Evolutionary conservation across 495 filamentous ascomycete genomes (phyloP).

Genomic region (Pseudoneurospora amorphoporcata): DNA sequence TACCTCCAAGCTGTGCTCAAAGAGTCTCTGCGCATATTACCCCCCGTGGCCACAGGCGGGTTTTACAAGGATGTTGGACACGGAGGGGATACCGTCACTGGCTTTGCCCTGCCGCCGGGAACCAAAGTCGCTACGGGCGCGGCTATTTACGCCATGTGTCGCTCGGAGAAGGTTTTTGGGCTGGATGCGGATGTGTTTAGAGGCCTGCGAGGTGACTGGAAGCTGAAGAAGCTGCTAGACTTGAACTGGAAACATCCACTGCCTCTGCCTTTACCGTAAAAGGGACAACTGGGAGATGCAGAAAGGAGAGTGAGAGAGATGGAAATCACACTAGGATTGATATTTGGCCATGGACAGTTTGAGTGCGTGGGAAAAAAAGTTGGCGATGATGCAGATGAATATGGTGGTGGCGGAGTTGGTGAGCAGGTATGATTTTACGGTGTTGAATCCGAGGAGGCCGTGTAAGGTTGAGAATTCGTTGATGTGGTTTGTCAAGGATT

Average conservation of each 20-base stretch:
- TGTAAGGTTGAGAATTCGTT: constrained; percentile 9
- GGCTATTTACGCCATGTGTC: constrained; percentile 3
- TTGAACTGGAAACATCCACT: neutral
- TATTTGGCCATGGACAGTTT: constrained; percentile 30
- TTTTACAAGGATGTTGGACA: constrained; percentile 25
- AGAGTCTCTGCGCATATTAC: constrained; percentile 36
- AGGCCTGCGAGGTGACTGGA: constrained; percentile 36
- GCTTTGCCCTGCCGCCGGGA: constrained; percentile 17
- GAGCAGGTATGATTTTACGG: constrained; percentile 7
- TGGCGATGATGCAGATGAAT: constrained; percentile 35
- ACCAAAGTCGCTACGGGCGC: constrained; percentile 18
- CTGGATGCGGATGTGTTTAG: constrained; percentile 25
- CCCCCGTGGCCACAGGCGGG: constrained; percentile 33
- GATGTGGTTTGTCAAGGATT: constrained; percentile 13
- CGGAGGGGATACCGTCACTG: constrained; percentile 17
- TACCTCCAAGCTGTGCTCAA: constrained; percentile 38
- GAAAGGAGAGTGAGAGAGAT: constrained; percentile 22
- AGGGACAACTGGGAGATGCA: neutral
- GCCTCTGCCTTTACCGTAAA: neutral
- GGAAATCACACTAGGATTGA: constrained; percentile 22
- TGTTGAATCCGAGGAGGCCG: constrained; percentile 18
- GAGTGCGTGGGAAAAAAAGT: constrained; percentile 28
- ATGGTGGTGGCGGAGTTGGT: constrained; percentile 32
- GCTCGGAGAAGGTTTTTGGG: constrained; percentile 6
- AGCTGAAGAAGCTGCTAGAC: constrained; percentile 7